Evolutionary conservation across 148 eudicot species (phyloP).

Genomic region (Dysphania ambrosioides): DNA sequence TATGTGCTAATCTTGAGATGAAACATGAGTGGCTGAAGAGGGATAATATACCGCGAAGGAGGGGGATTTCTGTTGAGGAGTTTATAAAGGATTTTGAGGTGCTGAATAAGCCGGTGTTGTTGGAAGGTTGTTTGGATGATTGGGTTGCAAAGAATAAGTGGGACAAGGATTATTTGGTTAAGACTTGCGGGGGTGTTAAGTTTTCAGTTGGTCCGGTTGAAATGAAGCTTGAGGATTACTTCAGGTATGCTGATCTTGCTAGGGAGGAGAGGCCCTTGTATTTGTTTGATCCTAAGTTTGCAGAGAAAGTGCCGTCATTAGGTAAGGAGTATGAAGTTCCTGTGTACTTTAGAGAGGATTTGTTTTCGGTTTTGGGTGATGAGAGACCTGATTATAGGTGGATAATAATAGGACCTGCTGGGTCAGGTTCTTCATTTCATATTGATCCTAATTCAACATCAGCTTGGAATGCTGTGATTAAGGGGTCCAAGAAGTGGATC

Average conservation of each 20-base stretch:
- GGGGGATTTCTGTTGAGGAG: constrained; percentile 82
- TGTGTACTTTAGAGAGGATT: constrained; percentile 75
- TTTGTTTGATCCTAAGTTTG: constrained; percentile 91
- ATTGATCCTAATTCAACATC: constrained; percentile 98
- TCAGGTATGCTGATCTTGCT: constrained; percentile 66
- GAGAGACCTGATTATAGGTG: constrained; percentile 98
- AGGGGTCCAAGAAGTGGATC: constrained; percentile 96
- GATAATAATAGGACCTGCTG: constrained; percentile 94
- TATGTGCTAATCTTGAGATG: constrained; percentile 98
- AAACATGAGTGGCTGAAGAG: constrained; percentile 81
- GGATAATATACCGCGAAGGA: constrained; percentile 69
- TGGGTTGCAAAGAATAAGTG: constrained; percentile 72
- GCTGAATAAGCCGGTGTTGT: constrained; percentile 81
- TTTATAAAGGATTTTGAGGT: constrained; percentile 72
- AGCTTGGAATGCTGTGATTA: constrained; percentile 96
- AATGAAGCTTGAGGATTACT: constrained; percentile 82
- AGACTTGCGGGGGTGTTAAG: constrained; percentile 53
- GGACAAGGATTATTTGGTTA: constrained; percentile 67
- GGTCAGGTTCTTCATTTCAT: constrained; percentile 95
- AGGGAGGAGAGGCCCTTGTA: constrained; percentile 92
- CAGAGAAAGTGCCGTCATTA: constrained; percentile 59
- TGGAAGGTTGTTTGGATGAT: constrained; percentile 83
- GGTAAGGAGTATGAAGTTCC: constrained; percentile 77
- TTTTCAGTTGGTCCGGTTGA: constrained; percentile 89
- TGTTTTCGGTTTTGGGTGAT: constrained; percentile 74